phyloP scores from a whole-genome alignment of 331 rosid genomes.

The Prunus yedoensis region DNA sequence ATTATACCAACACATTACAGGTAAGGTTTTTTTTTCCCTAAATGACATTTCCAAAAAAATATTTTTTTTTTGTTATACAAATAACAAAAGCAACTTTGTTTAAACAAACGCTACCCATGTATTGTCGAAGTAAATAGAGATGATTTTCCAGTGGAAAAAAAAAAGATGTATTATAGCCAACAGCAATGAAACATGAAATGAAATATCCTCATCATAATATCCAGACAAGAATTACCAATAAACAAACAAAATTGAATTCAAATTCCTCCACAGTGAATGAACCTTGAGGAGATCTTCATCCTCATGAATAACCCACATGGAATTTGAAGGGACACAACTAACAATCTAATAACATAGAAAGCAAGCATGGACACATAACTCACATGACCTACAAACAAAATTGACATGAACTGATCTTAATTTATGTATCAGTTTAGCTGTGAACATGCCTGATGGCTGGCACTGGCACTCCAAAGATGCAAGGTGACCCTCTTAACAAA shows the following conservation, averaged over 20 bases:
- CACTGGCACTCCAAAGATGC: constrained; percentile 40
- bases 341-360: background rate
- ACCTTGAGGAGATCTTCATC: background rate
- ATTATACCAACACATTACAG: no score
- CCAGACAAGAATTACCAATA: background rate
- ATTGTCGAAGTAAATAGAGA: no score
- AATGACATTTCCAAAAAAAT: no score
- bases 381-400: background rate
- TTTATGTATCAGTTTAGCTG: background rate
- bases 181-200: background rate
- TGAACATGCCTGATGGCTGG: constrained; percentile 41
- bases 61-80: no score
- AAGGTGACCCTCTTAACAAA: constrained; percentile 24
- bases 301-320: no score
- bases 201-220: background rate
- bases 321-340: no score
- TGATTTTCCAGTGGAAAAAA: no score
- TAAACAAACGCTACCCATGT: no score
- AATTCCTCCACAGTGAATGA: background rate
- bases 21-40: no score
- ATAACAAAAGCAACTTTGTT: no score
- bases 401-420: no score
- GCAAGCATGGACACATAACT: background rate
- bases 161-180: no score
- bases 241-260: background rate